Evolutionary conservation across 2,329 filamentous ascomycete species (phyloP).

Genomic region (Rutstroemia sp.): DNA sequence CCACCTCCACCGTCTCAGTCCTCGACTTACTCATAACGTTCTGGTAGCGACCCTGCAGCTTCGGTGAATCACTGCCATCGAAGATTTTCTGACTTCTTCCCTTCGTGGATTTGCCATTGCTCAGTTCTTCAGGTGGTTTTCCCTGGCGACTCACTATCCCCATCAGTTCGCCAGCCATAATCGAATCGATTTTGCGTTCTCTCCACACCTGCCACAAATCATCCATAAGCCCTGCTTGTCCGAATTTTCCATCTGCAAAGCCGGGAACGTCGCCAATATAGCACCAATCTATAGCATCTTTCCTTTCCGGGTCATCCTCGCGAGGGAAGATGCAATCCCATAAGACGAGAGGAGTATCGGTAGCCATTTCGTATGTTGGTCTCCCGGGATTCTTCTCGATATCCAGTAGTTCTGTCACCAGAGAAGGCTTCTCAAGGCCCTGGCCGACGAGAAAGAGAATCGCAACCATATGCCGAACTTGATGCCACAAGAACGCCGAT

Average conservation of each 20-base stretch:
- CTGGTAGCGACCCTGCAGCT: conserved; percentile 45
- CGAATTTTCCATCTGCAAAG: conserved; percentile 52
- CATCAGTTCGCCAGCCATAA: conserved; percentile 69
- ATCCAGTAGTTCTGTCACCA: conserved; percentile 72
- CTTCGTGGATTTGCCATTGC: conserved; percentile 30
- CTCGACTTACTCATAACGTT: conserved; percentile 45
- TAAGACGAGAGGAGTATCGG: conserved; percentile 81
- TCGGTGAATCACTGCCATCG: conserved; percentile 47
- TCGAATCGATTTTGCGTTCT: conserved; percentile 80
- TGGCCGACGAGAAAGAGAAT: conserved; percentile 91
- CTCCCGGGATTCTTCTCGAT: conserved; percentile 61
- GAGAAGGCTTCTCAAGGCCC: conserved; percentile 66
- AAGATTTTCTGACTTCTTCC: conserved; percentile 35
- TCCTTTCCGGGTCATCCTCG: conserved; percentile 33
- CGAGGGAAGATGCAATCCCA: conserved; percentile 91
- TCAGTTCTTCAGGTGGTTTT: conserved; percentile 15
- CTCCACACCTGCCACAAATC: conserved; percentile 80
- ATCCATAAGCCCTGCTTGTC: conserved; percentile 59
- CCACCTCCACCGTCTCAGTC: conserved; percentile 44
- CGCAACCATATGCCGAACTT: conserved; percentile 90
- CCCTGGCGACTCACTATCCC: conserved; percentile 46
- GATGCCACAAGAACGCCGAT: conserved; percentile 94
- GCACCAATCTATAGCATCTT: conserved; percentile 68
- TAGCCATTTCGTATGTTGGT: conserved; percentile 85
- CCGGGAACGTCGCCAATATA: conserved; percentile 63